These are phyloP conservation scores for Grosmannia penicillata DNA, from an alignment of 2,329 filamentous ascomycete genomes.

Conservation along the genomic window DNA sequence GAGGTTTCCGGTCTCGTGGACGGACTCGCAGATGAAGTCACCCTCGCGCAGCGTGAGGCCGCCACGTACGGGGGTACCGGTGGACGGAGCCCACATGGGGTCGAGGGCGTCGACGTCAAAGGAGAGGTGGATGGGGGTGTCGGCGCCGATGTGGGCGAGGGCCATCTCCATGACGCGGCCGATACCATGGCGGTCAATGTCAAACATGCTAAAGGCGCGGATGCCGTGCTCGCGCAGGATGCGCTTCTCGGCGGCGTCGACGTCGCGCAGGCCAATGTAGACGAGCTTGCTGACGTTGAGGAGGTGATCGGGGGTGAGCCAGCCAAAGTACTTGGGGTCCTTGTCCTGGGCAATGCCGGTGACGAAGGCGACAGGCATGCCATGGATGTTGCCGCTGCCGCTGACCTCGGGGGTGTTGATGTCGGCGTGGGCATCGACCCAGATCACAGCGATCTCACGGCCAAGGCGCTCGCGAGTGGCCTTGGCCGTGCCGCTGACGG, in stretches of 20 bases:
- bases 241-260: constrained; percentile 87
- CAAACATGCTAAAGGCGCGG: constrained; percentile 97
- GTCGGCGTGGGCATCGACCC: constrained; percentile 96
- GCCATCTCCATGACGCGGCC: constrained; percentile 96
- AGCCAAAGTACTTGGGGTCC: constrained; percentile 71
- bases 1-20: constrained; percentile 65
- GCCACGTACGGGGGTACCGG: constrained; percentile 85
- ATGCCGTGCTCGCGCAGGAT: constrained; percentile 79
- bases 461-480: constrained; percentile 71
- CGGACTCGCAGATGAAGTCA: constrained; percentile 86
- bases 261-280: constrained; percentile 89
- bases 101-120: constrained; percentile 96
- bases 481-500: constrained; percentile 73
- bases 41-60: constrained; percentile 89
- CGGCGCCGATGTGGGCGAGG: constrained; percentile 83
- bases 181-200: constrained; percentile 82
- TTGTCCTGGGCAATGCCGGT: constrained; percentile 71
- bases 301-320: constrained; percentile 61
- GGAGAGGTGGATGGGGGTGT: constrained; percentile 92
- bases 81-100: constrained; percentile 90
- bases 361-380: constrained; percentile 91
- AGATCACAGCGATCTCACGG: constrained; percentile 85
- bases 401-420: constrained; percentile 93
- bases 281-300: constrained; percentile 72
- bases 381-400: constrained; percentile 86